phyloP scores from a whole-genome alignment of 768 basidiomycete genomes.

The Xerocomellus intermedius region DNA sequence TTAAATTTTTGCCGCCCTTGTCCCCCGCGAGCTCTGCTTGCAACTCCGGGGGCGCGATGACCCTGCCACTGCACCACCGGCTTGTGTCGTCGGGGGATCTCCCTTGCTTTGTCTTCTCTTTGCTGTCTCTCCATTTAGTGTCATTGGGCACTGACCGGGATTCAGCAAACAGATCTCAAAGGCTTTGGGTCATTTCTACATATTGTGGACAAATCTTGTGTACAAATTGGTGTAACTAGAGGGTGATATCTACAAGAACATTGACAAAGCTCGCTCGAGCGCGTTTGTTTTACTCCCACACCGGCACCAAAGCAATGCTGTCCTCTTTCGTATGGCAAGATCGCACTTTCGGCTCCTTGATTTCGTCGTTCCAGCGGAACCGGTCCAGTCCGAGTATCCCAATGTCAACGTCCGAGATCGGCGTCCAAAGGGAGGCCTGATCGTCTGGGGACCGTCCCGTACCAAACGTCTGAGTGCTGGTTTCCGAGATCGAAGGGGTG shows the following conservation, averaged over 20 bases:
- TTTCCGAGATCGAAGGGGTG: slow-evolving; percentile 7
- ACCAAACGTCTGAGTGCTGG: neutral
- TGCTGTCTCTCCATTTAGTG: neutral
- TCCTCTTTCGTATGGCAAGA: slow-evolving; percentile 21
- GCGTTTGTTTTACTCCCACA: slow-evolving; percentile 6
- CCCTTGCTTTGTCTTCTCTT: slow-evolving; percentile 15
- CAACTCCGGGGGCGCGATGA: slow-evolving; percentile 41
- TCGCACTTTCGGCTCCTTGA: slow-evolving; percentile 10
- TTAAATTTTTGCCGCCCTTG: slow-evolving; percentile 38
- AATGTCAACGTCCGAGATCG: slow-evolving; percentile 17
- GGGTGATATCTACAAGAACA: too few species aligned
- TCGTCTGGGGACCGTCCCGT: slow-evolving; percentile 1
- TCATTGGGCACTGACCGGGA: neutral
- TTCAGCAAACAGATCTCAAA: slow-evolving; percentile 14
- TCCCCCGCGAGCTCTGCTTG: slow-evolving; percentile 39
- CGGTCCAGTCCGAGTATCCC: slow-evolving; percentile 28
- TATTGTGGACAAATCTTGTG: too few species aligned
- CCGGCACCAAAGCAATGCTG: slow-evolving; percentile 19
- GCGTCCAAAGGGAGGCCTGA: slow-evolving; percentile 16
- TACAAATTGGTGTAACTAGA: too few species aligned
- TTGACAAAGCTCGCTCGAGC: neutral
- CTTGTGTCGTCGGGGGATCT: slow-evolving; percentile 65
- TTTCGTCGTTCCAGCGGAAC: slow-evolving; percentile 20
- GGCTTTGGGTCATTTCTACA: neutral
- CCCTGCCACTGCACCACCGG: slow-evolving; percentile 41